A percentile compares a stretch with the other conserved stretches of the same genome.
phyloP scores from a whole-genome alignment of 2,329 filamentous ascomycete species.

The Truncatella angustata region DNA sequence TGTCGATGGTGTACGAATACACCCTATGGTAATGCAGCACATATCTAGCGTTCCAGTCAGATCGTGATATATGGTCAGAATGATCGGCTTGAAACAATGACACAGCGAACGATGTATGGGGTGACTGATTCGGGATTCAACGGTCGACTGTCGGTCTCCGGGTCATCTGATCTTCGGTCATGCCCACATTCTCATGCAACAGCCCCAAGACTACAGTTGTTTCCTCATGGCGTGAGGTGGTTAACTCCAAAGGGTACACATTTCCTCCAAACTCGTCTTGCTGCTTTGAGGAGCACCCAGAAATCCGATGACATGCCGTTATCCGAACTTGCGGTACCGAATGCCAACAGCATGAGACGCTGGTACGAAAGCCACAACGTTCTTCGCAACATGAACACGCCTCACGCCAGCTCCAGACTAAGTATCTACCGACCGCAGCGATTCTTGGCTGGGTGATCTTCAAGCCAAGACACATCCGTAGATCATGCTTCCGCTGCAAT shows the following conservation, averaged over 20 bases:
- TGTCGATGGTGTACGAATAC: too few species aligned
- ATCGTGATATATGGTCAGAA: conserved; percentile 5
- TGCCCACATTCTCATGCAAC: background rate
- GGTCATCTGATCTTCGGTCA: background rate
- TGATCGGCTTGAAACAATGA: conserved; percentile 9
- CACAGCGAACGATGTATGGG: background rate
- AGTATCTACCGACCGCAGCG: background rate
- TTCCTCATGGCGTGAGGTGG: background rate
- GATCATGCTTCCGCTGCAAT: too few species aligned
- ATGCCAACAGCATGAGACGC: too few species aligned
- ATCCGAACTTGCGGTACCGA: too few species aligned
- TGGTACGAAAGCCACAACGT: too few species aligned
- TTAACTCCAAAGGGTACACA: too few species aligned
- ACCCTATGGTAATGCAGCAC: too few species aligned
- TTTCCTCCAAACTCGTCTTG: background rate
- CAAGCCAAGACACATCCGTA: background rate
- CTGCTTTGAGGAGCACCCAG: background rate
- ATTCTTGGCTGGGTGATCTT: background rate
- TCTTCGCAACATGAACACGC: too few species aligned
- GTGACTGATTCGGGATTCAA: background rate
- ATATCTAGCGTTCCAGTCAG: too few species aligned
- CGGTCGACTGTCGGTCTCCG: background rate
- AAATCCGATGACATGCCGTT: too few species aligned
- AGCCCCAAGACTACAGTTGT: background rate
- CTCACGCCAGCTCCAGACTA: background rate